Conservation (phyloP, 2,329 filamentous ascomycete genomes). For the Endothia cerciana region DNA sequence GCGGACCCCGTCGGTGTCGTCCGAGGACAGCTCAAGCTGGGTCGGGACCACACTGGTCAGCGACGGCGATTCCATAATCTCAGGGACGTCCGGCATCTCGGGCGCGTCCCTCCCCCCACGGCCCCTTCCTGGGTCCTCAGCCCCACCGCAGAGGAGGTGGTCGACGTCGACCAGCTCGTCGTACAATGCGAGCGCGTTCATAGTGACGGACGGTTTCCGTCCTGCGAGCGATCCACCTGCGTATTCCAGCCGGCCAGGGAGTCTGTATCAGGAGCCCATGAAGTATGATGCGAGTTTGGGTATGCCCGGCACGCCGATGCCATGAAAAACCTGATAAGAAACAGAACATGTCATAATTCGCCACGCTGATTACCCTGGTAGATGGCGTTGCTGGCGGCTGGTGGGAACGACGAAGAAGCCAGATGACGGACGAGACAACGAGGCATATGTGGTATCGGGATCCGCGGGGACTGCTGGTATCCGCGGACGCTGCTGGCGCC, state of each 20-base stretch:
- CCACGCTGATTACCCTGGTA: background rate
- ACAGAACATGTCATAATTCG: background rate
- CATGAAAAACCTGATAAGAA: background rate
- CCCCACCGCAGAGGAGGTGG: slow-evolving; percentile 23
- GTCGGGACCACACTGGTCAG: slow-evolving; percentile 19
- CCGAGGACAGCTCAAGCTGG: slow-evolving; percentile 17
- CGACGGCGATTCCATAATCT: slow-evolving; percentile 21
- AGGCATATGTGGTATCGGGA: background rate
- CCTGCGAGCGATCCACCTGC: slow-evolving; percentile 4
- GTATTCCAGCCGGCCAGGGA: slow-evolving; percentile 23
- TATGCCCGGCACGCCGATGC: slow-evolving; percentile 15
- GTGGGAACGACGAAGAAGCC: background rate
- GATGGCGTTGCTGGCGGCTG: background rate
- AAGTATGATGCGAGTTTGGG: slow-evolving; percentile 26
- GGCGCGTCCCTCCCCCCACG: slow-evolving; percentile 16
- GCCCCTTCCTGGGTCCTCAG: slow-evolving; percentile 6
- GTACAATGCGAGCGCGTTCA: slow-evolving; percentile 21
- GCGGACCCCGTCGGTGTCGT: background rate
- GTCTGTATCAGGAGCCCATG: slow-evolving; percentile 27
- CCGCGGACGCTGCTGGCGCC: slow-evolving; percentile 3
- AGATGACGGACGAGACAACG: background rate
- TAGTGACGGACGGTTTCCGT: slow-evolving; percentile 27
- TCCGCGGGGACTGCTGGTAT: background rate
- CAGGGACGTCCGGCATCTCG: slow-evolving; percentile 17
- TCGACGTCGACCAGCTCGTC: slow-evolving; percentile 31